Evolutionary conservation across 2,329 filamentous ascomycete species (phyloP).

Genomic region (Monosporascus sp.): DNA sequence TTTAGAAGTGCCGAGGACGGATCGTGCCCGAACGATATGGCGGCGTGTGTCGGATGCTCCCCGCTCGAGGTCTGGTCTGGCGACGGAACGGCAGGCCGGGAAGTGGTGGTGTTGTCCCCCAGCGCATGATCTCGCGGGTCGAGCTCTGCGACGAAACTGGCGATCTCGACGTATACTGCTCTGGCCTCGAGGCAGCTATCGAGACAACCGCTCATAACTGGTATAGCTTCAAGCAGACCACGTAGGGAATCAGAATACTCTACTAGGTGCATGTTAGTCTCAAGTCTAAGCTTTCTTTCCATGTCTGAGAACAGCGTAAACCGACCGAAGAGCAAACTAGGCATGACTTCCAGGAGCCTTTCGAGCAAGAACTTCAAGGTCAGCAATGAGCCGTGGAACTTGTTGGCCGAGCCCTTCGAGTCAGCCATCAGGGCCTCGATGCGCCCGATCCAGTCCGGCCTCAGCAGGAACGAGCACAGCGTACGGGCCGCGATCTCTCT

Average conservation of each 20-base stretch:
- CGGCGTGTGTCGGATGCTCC: too few species aligned
- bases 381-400: slow-evolving; percentile 54
- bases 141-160: slow-evolving; percentile 18
- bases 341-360: slow-evolving; percentile 43
- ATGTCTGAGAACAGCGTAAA: background rate
- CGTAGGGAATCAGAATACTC: slow-evolving; percentile 12
- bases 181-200: slow-evolving; percentile 20
- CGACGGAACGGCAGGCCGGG: background rate
- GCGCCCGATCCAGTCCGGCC: slow-evolving; percentile 41
- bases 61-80: background rate
- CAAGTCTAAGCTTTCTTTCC: background rate
- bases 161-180: slow-evolving; percentile 28
- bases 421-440: slow-evolving; percentile 33
- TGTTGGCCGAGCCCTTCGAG: slow-evolving; percentile 39
- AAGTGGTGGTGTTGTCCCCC: background rate
- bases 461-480: slow-evolving; percentile 57
- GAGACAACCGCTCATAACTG: slow-evolving; percentile 11
- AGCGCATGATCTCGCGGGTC: background rate
- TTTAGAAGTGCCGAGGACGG: slow-evolving; percentile 17
- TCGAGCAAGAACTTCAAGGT: slow-evolving; percentile 53
- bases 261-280: slow-evolving; percentile 13
- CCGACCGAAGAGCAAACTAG: slow-evolving; percentile 38
- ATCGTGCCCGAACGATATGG: too few species aligned
- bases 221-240: slow-evolving; percentile 15
- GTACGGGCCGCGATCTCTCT: slow-evolving; percentile 75